Evolutionary conservation across 805 yeast species (phyloP).

Genomic region (Grigorovia transvaalensis): DNA sequence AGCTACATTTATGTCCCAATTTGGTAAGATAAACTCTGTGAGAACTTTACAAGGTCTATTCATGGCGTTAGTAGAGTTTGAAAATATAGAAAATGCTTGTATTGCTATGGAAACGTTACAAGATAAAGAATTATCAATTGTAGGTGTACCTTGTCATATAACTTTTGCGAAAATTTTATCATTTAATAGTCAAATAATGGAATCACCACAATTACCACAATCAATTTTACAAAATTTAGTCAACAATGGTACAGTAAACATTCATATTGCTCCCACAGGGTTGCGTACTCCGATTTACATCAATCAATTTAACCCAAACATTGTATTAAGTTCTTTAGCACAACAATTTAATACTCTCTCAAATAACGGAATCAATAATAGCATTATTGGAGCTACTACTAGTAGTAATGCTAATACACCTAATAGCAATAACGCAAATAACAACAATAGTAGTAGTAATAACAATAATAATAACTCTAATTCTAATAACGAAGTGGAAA

Average conservation of each 20-base stretch:
- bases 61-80: slow-evolving; percentile 61
- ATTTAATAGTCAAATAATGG: background rate
- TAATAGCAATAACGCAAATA: background rate
- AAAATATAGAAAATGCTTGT: slow-evolving; percentile 63
- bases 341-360: background rate
- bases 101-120: slow-evolving; percentile 69
- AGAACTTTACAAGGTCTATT: slow-evolving; percentile 44
- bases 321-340: background rate
- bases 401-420: background rate
- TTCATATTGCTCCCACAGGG: slow-evolving; percentile 23
- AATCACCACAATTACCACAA: slow-evolving; percentile 9
- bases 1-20: slow-evolving; percentile 47
- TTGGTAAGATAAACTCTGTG: slow-evolving; percentile 52
- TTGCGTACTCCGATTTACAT: slow-evolving; percentile 21
- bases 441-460: background rate
- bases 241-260: slow-evolving; percentile 22
- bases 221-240: slow-evolving; percentile 26
- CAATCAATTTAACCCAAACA: slow-evolving; percentile 3
- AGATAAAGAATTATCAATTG: slow-evolving; percentile 63
- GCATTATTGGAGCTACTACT: background rate
- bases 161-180: slow-evolving; percentile 66
- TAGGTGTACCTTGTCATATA: slow-evolving; percentile 64
- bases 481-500: slow-evolving; percentile 18
- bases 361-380: background rate
- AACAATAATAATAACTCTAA: background rate